Evolutionary conservation across 352 stramenopile species (phyloP).

Genomic region (Aphanomyces invadans): DNA sequence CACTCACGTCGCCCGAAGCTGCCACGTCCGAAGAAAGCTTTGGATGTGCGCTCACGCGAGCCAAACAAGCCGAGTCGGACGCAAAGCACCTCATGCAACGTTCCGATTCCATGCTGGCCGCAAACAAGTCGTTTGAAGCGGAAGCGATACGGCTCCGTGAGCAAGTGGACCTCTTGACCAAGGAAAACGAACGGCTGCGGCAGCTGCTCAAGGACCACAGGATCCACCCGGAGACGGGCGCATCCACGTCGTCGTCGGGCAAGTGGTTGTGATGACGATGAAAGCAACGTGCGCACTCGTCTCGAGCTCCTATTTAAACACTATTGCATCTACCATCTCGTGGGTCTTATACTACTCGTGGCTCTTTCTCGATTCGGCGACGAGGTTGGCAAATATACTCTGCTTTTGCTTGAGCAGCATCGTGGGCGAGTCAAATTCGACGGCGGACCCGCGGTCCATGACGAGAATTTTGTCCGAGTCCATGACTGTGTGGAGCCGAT

Average conservation of each 20-base stretch:
- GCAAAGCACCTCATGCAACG: not conserved
- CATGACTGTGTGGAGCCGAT: conserved; percentile 48
- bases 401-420: conserved; percentile 1
- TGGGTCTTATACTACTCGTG: not conserved
- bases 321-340: too few species aligned
- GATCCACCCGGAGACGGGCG: conserved; percentile 19
- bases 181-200: conserved; percentile 20
- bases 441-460: conserved; percentile 56
- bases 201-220: conserved; percentile 19
- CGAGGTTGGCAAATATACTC: conserved; percentile 60
- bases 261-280: not conserved
- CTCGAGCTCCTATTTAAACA: too few species aligned
- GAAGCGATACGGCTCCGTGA: not conserved
- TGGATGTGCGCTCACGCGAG: not conserved
- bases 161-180: conserved; percentile 7
- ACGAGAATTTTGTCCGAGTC: conserved; percentile 65
- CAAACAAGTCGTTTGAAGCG: not conserved
- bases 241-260: not conserved
- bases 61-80: not conserved
- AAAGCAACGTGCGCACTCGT: not conserved
- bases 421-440: conserved; percentile 59
- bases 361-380: conserved; percentile 63
- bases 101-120: not conserved
- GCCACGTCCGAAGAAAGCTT: conserved; percentile 18
- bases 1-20: conserved; percentile 22